These are phyloP conservation scores for Anastatica hierochuntica DNA, from an alignment of 345 rosid genomes.

Conservation along the genomic window DNA sequence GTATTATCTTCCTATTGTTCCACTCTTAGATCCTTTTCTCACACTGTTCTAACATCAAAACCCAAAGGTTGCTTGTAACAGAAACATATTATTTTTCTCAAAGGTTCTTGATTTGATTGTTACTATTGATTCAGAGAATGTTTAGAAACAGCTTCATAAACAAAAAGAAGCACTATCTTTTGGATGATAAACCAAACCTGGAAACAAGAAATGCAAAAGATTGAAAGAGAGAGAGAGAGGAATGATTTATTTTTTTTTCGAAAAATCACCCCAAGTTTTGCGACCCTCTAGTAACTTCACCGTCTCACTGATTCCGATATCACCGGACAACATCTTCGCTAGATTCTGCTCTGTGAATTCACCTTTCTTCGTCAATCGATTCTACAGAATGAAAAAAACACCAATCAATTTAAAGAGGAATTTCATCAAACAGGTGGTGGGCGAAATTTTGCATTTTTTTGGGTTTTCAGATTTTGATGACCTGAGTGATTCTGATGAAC, in stretches of 20 bases:
- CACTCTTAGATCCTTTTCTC: too few species aligned
- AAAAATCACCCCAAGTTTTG: not conserved
- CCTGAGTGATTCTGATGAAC: conserved; percentile 21
- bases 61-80: too few species aligned
- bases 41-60: not conserved
- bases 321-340: conserved; percentile 13
- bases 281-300: conserved; percentile 18
- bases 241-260: not conserved
- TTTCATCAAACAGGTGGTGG: conserved; percentile 23
- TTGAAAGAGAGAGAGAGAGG: not conserved
- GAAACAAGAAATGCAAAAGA: not conserved
- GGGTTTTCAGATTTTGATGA: not conserved
- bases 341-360: conserved; percentile 19
- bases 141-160: too few species aligned
- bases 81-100: too few species aligned
- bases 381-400: not conserved
- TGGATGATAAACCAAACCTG: not conserved
- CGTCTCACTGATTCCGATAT: conserved; percentile 13
- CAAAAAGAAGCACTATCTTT: not conserved
- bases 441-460: not conserved
- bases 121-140: too few species aligned
- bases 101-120: too few species aligned
- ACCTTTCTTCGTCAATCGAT: conserved; percentile 24
- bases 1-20: not conserved
- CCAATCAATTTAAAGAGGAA: not conserved